Evolutionary conservation across 257 asterid genomes (phyloP).

Genomic region (Penstemon barbatus): DNA sequence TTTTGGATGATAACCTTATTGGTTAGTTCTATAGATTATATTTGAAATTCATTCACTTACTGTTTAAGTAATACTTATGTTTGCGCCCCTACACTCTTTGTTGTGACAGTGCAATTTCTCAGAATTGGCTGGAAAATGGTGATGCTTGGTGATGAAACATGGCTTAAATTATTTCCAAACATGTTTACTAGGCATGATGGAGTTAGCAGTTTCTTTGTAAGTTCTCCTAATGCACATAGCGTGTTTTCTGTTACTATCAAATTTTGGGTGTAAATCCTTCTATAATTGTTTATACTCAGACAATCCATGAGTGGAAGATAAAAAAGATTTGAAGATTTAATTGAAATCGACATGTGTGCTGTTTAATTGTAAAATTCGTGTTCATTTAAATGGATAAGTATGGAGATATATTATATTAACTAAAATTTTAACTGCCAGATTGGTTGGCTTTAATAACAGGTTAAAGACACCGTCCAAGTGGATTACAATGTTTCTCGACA

Average conservation of each 20-base stretch:
- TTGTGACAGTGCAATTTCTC: slow-evolving; percentile 62
- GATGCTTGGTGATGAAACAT: slow-evolving; percentile 95
- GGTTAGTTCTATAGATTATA: slow-evolving; percentile 48
- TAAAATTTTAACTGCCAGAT: slow-evolving; percentile 16
- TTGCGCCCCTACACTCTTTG: slow-evolving; percentile 26
- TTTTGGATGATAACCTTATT: slow-evolving; percentile 87
- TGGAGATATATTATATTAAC: neutral
- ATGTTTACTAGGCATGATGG: slow-evolving; percentile 85
- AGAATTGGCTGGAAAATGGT: slow-evolving; percentile 86
- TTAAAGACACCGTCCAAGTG: slow-evolving; percentile 91
- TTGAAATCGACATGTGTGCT: neutral
- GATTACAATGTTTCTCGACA: slow-evolving; percentile 90
- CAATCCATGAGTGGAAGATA: too few species aligned
- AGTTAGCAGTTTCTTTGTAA: slow-evolving; percentile 91
- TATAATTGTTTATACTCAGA: too few species aligned
- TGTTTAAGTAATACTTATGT: slow-evolving; percentile 14
- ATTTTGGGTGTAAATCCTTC: too few species aligned
- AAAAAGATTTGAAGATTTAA: neutral
- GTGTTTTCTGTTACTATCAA: too few species aligned
- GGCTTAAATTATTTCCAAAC: slow-evolving; percentile 88
- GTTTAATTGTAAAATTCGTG: neutral
- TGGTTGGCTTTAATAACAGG: slow-evolving; percentile 47
- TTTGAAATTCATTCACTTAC: slow-evolving; percentile 5
- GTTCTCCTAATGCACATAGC: slow-evolving; percentile 27
- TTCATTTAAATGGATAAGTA: slow-evolving; percentile 3